phyloP scores from a whole-genome alignment of 2,329 filamentous ascomycete genomes.

The Botrytis medusae region DNA sequence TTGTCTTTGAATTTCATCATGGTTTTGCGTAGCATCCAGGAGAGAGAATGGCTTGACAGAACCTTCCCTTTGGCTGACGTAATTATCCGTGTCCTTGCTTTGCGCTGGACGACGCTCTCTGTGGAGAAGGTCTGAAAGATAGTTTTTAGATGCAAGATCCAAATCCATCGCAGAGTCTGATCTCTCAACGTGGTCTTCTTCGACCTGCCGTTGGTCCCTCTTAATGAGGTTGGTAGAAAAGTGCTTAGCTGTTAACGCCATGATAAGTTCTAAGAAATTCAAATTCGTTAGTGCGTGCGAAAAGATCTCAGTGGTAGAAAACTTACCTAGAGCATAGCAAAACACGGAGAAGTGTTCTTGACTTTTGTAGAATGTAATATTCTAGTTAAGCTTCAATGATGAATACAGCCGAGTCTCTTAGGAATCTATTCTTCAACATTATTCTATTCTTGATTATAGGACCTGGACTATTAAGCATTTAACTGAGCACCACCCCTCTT shows the following conservation, averaged over 20 bases:
- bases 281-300: background rate
- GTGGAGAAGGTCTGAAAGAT: background rate
- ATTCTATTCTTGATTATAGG: background rate
- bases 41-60: conserved; percentile 11
- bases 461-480: background rate
- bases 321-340: background rate
- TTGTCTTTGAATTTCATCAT: conserved; percentile 14
- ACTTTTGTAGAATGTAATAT: background rate
- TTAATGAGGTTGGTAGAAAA: background rate
- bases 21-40: background rate
- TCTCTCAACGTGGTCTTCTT: background rate
- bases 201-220: background rate
- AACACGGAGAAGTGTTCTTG: background rate
- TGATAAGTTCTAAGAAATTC: background rate
- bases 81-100: background rate
- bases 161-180: background rate
- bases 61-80: background rate
- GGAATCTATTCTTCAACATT: background rate
- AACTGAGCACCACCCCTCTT: background rate
- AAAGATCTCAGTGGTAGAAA: background rate
- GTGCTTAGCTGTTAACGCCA: background rate
- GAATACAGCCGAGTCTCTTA: background rate
- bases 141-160: conserved; percentile 9
- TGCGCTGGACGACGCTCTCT: background rate
- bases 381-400: background rate